phyloP scores from a whole-genome alignment of 345 rosid genomes.

The Citrus mangshanensis region DNA sequence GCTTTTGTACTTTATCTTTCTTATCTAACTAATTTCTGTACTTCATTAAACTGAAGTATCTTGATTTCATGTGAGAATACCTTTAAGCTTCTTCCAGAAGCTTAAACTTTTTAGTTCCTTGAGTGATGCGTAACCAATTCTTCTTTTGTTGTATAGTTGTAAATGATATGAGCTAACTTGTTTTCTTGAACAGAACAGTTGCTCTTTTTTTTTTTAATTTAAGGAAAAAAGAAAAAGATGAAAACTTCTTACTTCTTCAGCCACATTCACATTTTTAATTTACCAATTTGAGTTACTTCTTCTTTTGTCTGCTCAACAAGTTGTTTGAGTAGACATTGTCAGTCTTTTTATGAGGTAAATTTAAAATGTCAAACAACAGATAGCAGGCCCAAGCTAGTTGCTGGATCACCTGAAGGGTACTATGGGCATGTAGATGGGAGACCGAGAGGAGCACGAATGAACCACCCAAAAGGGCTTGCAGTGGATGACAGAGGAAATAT shows the following conservation, averaged over 20 bases:
- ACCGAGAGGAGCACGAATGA: slow-evolving; percentile 72
- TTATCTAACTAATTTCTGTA: slow-evolving; percentile 12
- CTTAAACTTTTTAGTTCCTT: slow-evolving; percentile 12
- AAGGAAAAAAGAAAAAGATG: neutral
- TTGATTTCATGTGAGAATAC: slow-evolving; percentile 8
- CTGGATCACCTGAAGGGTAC: slow-evolving; percentile 87
- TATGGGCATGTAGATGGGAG: slow-evolving; percentile 90
- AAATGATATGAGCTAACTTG: neutral
- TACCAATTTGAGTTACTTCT: neutral
- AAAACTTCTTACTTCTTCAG: neutral
- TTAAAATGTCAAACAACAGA: slow-evolving; percentile 45
- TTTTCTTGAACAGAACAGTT: neutral
- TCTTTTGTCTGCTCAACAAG: neutral
- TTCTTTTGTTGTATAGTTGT: slow-evolving; percentile 9
- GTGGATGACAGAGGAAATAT: slow-evolving; percentile 89
- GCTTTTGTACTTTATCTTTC: neutral
- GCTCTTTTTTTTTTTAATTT: neutral
- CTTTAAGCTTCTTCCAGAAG: slow-evolving; percentile 26
- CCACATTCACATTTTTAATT: neutral
- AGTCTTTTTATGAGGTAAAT: slow-evolving; percentile 1
- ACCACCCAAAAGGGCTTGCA: slow-evolving; percentile 83
- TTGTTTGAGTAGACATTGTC: neutral
- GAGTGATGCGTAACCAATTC: neutral
- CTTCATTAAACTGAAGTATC: neutral
- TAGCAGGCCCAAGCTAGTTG: slow-evolving; percentile 78